Base-by-base conservation (phyloP, 139 green algal genomes). In the Deuterostichococcus epilithicus region DNA sequence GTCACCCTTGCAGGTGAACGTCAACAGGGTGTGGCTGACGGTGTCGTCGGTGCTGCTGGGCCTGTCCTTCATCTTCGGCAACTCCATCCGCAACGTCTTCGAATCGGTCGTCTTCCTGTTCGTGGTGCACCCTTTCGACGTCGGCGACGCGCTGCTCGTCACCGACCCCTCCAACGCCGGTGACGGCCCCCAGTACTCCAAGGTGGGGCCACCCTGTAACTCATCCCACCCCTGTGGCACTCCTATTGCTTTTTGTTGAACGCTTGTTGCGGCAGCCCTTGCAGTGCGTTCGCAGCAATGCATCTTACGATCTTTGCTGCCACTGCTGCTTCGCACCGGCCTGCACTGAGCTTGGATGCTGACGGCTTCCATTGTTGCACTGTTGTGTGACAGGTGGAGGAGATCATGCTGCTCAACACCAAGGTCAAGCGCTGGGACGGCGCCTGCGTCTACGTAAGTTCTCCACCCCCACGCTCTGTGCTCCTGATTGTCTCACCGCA, bases 31-130 rank as follows among this genome's bases (percentile, higher is more conserved):
- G 52, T 89, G 83, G 81, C 63, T 89, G 15, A 77, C 81, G 1
- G 72, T 92, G 47, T 83, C 75, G 35, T 83, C 78, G 39, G 45
- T 88, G 1, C 72, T 81, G 6, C 71, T 92, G n/a, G 86, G 80
- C 10, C 89, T 89, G 35, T 80, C 81, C 65, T 92, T 92, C 67
- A 82, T 92, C 47, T 92, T 92, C 80, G 79, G 83, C 35, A 90
- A 85, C 69, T 84, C 81, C 42, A 80, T 90, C 34, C 70, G 76
- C 39, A 71, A 76, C 45, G 45, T 90, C 39, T 90, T 75, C 28
- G 75, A 85, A 66, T 63, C 63, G 25, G 73, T 82, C 30, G 76
- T 88, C 44, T 88, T 88, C 76, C 72, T 88, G 68, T 88, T 88
- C 36, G 76, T 86, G 63, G 74, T 81, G 35, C 84, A 88, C 77